phyloP scores from a whole-genome alignment of 495 filamentous ascomycete genomes.

The Trichocladium uniseriatum region DNA sequence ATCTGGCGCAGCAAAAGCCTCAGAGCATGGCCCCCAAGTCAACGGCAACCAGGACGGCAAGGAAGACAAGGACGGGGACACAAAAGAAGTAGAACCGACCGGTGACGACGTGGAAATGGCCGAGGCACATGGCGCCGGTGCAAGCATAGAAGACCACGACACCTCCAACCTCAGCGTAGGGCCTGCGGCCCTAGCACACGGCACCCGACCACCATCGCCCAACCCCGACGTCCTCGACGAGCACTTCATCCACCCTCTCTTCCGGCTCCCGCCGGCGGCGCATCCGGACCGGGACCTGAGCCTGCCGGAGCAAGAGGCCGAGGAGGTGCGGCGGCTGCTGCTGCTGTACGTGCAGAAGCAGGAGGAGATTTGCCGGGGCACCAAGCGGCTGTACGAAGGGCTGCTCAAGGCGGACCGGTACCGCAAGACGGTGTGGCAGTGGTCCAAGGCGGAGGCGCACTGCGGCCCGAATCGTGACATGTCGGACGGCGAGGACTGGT shows the following conservation, averaged over 20 bases:
- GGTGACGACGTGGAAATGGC: conserved; percentile 40
- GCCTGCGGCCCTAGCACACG: not conserved
- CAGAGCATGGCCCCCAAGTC: not conserved
- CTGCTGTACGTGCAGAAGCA: conserved; percentile 89
- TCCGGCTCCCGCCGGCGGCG: conserved; percentile 59
- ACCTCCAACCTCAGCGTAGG: not conserved
- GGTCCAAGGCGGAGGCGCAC: conserved; percentile 83
- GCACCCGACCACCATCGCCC: not conserved
- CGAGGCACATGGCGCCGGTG: conserved; percentile 19
- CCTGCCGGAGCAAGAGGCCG: conserved; percentile 71
- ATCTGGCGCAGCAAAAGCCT: not conserved
- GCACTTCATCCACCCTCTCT: conserved; percentile 70
- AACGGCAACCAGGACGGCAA: conserved; percentile 9
- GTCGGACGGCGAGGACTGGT: conserved; percentile 95
- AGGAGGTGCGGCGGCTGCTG: conserved; percentile 76
- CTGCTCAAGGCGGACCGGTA: conserved; percentile 69
- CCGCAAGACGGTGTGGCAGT: conserved; percentile 69
- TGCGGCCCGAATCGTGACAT: conserved; percentile 57
- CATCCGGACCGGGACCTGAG: conserved; percentile 71
- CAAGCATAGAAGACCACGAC: too few relatives aligned
- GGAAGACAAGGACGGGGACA: not conserved
- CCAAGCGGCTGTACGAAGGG: conserved; percentile 62
- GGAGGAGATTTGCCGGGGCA: conserved; percentile 82
- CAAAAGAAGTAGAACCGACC: conserved; percentile 16
- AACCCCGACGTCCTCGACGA: conserved; percentile 31